Evolutionary conservation across 768 basidiomycete genomes (phyloP).

Genomic region (Suillus weaverae): DNA sequence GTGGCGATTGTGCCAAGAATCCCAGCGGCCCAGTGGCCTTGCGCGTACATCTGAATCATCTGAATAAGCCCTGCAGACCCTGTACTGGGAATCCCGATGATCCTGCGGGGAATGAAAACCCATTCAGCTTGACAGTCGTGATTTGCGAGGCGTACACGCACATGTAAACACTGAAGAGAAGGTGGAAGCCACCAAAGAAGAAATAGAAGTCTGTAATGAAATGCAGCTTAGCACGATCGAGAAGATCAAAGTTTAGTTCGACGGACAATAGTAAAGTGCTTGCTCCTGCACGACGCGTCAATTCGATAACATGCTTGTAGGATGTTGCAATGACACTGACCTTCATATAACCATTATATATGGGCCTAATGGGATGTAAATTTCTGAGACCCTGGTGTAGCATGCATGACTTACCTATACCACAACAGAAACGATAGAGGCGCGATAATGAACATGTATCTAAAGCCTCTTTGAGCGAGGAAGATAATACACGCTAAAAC

Average conservation of each 20-base stretch:
- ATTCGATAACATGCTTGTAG: conserved; percentile 24
- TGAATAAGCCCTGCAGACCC: conserved; percentile 96
- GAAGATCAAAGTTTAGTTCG: conserved; percentile 25
- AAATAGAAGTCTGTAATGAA: conserved; percentile 81
- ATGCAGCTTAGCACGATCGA: conserved; percentile 10
- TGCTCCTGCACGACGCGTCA: conserved; percentile 65
- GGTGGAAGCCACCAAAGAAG: conserved; percentile 94
- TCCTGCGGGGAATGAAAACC: conserved; percentile 48
- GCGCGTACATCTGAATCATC: conserved; percentile 78
- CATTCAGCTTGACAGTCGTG: conserved; percentile 23
- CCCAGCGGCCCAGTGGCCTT: conserved; percentile 74
- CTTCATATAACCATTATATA: conserved; percentile 98
- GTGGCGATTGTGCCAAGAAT: conserved; percentile 80
- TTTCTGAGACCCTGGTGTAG: conserved; percentile 10
- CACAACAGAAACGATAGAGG: conserved; percentile 86
- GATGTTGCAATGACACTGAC: conserved; percentile 39
- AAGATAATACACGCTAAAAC: not conserved
- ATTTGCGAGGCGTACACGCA: conserved; percentile 37
- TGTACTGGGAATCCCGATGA: conserved; percentile 93
- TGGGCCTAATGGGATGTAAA: conserved; percentile 55
- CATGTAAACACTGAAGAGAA: conserved; percentile 92
- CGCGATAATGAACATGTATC: conserved; percentile 79
- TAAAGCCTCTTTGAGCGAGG: conserved; percentile 28
- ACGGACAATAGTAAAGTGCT: conserved; percentile 89
- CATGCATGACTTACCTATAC: conserved; percentile 70